A percentile compares a stretch with the other conserved stretches of the same genome.
These are phyloP conservation scores for Pythium chondricola DNA, from an alignment of 352 stramenopile species.

Conservation along the genomic window DNA sequence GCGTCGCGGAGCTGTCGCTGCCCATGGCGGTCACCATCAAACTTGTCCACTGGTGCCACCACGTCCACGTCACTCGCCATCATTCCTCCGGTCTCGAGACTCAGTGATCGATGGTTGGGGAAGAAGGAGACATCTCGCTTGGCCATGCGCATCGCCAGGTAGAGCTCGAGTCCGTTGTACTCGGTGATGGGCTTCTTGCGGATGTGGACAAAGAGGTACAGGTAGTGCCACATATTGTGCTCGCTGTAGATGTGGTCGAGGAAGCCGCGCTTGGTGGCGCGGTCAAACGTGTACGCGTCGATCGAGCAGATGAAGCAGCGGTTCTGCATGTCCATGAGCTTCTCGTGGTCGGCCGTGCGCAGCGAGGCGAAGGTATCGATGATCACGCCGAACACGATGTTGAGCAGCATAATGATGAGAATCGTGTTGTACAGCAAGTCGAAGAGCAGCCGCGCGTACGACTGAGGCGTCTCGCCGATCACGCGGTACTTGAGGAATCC, in stretches of 20 bases:
- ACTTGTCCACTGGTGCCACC: too few relatives aligned
- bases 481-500: slow-evolving; percentile 34
- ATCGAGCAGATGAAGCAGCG: slow-evolving; percentile 81
- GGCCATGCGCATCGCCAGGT: slow-evolving; percentile 69
- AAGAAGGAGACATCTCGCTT: slow-evolving; percentile 77
- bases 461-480: slow-evolving; percentile 27
- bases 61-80: too few relatives aligned
- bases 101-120: slow-evolving; percentile 51
- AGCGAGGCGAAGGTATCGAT: slow-evolving; percentile 79
- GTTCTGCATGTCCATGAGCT: slow-evolving; percentile 55
- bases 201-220: slow-evolving; percentile 77
- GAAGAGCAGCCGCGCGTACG: slow-evolving; percentile 53
- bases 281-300: slow-evolving; percentile 73
- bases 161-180: slow-evolving; percentile 77
- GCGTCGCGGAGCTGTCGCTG: too few relatives aligned
- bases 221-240: slow-evolving; percentile 82
- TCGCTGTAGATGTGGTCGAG: slow-evolving; percentile 67
- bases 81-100: too few relatives aligned
- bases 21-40: too few relatives aligned
- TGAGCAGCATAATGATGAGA: slow-evolving; percentile 68
- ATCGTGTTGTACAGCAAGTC: slow-evolving; percentile 66
- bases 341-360: slow-evolving; percentile 55
- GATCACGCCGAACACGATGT: slow-evolving; percentile 74
- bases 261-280: slow-evolving; percentile 57
- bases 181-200: slow-evolving; percentile 71